These are phyloP conservation scores for Larix sibirica DNA, from an alignment of 83 land plant genomes.

Conservation along the genomic window DNA sequence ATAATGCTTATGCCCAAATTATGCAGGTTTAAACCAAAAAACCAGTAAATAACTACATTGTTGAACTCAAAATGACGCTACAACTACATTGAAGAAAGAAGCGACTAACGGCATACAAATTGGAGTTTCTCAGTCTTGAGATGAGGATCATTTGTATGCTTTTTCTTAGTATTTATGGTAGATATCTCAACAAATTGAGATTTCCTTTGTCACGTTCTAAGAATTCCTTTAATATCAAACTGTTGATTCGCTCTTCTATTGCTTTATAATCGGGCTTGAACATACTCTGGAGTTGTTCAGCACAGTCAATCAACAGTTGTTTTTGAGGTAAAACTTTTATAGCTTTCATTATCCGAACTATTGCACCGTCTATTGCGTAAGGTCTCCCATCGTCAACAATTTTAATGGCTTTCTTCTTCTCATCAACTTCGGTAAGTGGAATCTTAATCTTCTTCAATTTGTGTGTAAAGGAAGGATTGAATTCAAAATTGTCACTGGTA, in stretches of 20 bases:
- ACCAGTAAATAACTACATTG: no score
- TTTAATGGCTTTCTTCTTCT: constrained; percentile 82
- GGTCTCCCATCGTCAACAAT: constrained; percentile 82
- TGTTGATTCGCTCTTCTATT: constrained; percentile 72
- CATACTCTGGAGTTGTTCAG: constrained; percentile 80
- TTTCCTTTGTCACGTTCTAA: constrained; percentile 73
- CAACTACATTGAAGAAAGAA: no score
- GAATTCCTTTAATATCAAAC: constrained; percentile 61
- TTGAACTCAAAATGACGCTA: no score
- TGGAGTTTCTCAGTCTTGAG: no score
- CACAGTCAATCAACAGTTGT: constrained; percentile 79
- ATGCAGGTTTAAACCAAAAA: no score
- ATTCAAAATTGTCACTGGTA: constrained; percentile 56
- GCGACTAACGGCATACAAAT: no score
- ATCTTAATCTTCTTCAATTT: constrained; percentile 69
- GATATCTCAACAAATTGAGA: constrained; percentile 59
- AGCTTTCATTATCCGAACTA: constrained; percentile 91
- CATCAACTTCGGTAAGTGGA: constrained; percentile 54
- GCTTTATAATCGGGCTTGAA: constrained; percentile 83
- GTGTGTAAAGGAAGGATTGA: constrained; percentile 71
- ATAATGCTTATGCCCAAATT: no score
- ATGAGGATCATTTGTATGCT: no score
- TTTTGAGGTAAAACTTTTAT: constrained; percentile 71
- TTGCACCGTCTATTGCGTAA: constrained; percentile 85
- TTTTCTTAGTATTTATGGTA: not conserved